Base-by-base conservation (phyloP, 306 rosid genomes). In the Spatholobus suberectus region DNA sequence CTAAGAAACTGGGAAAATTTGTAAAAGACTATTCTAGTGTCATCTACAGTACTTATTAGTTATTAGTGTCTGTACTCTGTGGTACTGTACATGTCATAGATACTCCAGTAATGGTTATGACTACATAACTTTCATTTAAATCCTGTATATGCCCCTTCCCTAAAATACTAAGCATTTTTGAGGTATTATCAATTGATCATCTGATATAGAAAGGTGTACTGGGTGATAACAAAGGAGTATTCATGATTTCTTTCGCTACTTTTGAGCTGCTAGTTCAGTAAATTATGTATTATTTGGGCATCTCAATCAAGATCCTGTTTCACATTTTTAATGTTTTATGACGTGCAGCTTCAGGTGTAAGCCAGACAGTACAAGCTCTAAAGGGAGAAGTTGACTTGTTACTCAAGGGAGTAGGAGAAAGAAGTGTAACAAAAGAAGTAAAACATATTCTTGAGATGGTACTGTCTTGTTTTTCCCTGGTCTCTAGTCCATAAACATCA, bases 381-480 rank as follows among this genome's bases (percentile, higher is more conserved):
- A 95, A 92, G 81, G 89, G 98, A 77, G 96, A 92, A 24, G 74
- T 81, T 74, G 93, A 90, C 69, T 87, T 63, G 69, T 75, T 90
- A 75, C 92, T 94, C 72, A 87, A 89, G 6, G 92, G 96, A 40
- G 93, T 90, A 24, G 94, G 69, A 67, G 98, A 95, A 73, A 92
- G 81, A 90, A 89, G 85, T 79, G 87, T 85, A 24, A 77, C 76
- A 58, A 91, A 93, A 82, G 99, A 95, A 81, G 98, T 93, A 80
- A 95, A 95, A 81, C 92, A 82, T 85, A 78, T 93, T 83, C 93
- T 95, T 81, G 96, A 93, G 75, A 90, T 93, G 99, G 99, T 95
- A 74, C 70, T 38, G 24, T 78, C 12, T 58, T 40, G 26, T 46
- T 49, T 37, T 76, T 41, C 20, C 38, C 27, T n/a, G 51, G 15